A percentile compares a stretch with the other conserved stretches of the same genome.
phyloP scores from a whole-genome alignment of 2,329 filamentous ascomycete genomes.

The Curvularia lunata region DNA sequence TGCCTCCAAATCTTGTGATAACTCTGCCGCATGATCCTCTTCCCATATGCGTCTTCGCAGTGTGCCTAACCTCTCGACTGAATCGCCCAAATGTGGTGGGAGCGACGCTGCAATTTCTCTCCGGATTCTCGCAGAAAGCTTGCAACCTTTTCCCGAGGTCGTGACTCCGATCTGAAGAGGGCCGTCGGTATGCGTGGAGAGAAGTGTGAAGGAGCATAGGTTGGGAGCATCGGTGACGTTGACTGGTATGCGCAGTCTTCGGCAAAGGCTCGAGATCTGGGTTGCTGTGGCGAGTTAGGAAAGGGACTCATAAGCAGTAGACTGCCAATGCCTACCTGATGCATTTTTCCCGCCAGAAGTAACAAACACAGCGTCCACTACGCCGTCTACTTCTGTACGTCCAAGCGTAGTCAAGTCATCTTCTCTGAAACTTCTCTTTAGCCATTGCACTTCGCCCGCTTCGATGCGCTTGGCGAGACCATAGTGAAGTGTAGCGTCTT shows the following conservation, averaged over 20 bases:
- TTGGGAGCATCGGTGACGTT: slow-evolving; percentile 89
- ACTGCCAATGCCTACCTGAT: slow-evolving; percentile 49
- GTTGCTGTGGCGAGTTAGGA: slow-evolving; percentile 55
- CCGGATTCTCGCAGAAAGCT: slow-evolving; percentile 85
- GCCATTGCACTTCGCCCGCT: slow-evolving; percentile 69
- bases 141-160: slow-evolving; percentile 93
- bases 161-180: slow-evolving; percentile 95
- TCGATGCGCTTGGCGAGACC: slow-evolving; percentile 69
- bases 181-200: slow-evolving; percentile 88
- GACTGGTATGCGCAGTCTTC: slow-evolving; percentile 81
- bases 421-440: slow-evolving; percentile 70
- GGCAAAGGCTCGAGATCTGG: slow-evolving; percentile 77
- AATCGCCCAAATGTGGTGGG: slow-evolving; percentile 74
- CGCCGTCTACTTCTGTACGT: slow-evolving; percentile 74
- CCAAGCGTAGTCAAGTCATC: slow-evolving; percentile 76
- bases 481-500: slow-evolving; percentile 65
- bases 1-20: slow-evolving; percentile 53
- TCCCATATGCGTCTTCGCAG: slow-evolving; percentile 52
- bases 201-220: slow-evolving; percentile 86
- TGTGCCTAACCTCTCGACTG: slow-evolving; percentile 77
- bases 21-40: slow-evolving; percentile 58
- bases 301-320: no score
- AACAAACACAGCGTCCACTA: slow-evolving; percentile 93
- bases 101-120: slow-evolving; percentile 84
- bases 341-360: slow-evolving; percentile 63